phyloP scores from a whole-genome alignment of 306 rosid species.

The Abrus precatorius region DNA sequence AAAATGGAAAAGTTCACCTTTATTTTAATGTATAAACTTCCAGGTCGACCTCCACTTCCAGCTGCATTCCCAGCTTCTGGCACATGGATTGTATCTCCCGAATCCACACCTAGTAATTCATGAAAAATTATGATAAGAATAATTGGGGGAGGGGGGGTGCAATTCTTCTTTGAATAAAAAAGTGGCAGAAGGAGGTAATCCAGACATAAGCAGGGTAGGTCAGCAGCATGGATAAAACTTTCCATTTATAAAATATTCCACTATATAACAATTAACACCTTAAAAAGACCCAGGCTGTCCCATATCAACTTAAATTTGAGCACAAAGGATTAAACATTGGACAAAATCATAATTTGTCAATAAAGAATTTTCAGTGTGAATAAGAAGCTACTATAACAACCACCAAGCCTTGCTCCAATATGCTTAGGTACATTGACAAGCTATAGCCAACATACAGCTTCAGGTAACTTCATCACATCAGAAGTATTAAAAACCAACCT shows the following conservation, averaged over 20 bases:
- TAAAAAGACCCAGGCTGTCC: conserved; percentile 20
- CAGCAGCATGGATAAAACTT: conserved; percentile 33
- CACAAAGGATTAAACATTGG: conserved; percentile 24
- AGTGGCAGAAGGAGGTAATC: conserved; percentile 14
- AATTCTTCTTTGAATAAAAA: conserved; percentile 1
- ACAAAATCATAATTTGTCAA: not conserved
- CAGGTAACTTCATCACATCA: conserved; percentile 42
- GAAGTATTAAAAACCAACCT: conserved; percentile 69
- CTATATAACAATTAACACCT: conserved; percentile 30
- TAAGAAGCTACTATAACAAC: conserved; percentile 32
- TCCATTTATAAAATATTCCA: conserved; percentile 33
- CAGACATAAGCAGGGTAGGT: conserved; percentile 30
- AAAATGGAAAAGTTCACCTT: conserved; percentile 59
- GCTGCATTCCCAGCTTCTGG: conserved; percentile 93
- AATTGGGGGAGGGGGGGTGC: not conserved
- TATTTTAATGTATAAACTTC: conserved; percentile 80
- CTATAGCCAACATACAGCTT: conserved; percentile 33
- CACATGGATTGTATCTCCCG: conserved; percentile 93
- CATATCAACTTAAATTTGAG: conserved; percentile 31
- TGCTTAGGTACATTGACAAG: conserved; percentile 33
- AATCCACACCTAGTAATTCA: conserved; percentile 79
- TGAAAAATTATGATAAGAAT: conserved; percentile 26
- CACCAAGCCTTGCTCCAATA: conserved; percentile 18
- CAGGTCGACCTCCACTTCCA: conserved; percentile 73
- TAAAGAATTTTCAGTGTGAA: conserved; percentile 40